Base-by-base conservation (phyloP, 2,329 filamentous ascomycete genomes). In the Botrytis paeoniae region DNA sequence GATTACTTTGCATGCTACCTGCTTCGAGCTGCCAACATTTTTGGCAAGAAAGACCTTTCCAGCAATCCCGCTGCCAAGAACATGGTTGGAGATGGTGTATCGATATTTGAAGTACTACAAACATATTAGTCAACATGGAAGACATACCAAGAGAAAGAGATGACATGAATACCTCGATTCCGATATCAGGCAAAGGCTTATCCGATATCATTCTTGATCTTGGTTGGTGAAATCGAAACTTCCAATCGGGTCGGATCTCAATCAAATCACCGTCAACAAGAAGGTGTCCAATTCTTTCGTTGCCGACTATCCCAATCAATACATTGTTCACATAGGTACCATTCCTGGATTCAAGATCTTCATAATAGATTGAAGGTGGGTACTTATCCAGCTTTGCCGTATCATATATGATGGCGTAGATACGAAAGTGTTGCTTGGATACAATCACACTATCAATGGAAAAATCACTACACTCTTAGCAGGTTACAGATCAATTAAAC, bases 1-100 rank as follows among this genome's bases (percentile, higher is more conserved):
- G 69, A 92, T 83, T 14, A 93, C 81, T 77, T 94, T 93, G 83
- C 92, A 94, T 18, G 90, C 91, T 32, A 93, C 76, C 77, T 93
- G 92, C 72, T 84, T 85, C 54, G 85, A 83, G 0, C 86, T 87
- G 10, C 80, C 80, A 37, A 82, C 79, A 25, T 92, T 85, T 4
- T 85, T 79, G 8, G 86, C 88, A 16, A 90, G 82, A 72, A 87
- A 85, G 4, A 92, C 87, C 60, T 82, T 82, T 14, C 87, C 87
- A 77, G 85, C 85, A 3, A 83, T 84, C 9, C 89, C 89, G 48
- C 81, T 78, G 7, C 89, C 89, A 37, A 91, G 82, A 4, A 84
- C 78, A 16, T 85, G 85, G 59, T 84, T 79, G 1, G 83, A 86
- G 41, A 91, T 81, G 3, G 80, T 76, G 76, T 85, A 91, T 18